These are phyloP conservation scores for Raphidocelis subcapitata DNA, from an alignment of 139 green algal species.

Conservation along the genomic window DNA sequence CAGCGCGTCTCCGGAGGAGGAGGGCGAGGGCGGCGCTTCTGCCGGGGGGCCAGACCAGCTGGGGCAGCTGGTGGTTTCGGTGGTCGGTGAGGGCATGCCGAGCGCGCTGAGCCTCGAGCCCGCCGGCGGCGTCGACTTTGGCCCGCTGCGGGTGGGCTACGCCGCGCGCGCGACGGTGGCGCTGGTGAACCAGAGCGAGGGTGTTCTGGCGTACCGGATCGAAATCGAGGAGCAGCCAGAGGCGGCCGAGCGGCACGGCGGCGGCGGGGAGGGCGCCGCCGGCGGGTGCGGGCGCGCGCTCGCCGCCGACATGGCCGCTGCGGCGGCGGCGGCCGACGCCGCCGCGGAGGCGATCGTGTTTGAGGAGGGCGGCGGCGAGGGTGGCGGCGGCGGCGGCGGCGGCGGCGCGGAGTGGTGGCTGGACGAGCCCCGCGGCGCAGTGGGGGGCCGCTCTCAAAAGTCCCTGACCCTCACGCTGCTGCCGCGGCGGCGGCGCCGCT, in stretches of 20 bases:
- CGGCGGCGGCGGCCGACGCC: slow-evolving; percentile 10
- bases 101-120: slow-evolving; percentile 62
- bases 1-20: neutral
- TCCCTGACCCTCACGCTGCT: slow-evolving; percentile 51
- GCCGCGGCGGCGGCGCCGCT: slow-evolving; percentile 48
- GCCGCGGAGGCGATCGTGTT: slow-evolving; percentile 11
- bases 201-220: slow-evolving; percentile 59
- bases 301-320: neutral
- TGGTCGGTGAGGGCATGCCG: slow-evolving; percentile 58
- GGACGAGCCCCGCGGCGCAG: slow-evolving; percentile 40
- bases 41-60: slow-evolving; percentile 1
- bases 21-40: neutral
- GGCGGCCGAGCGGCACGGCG: slow-evolving; percentile 4
- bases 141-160: slow-evolving; percentile 51
- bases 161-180: slow-evolving; percentile 31
- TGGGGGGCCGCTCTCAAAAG: slow-evolving; percentile 33
- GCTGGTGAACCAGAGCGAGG: slow-evolving; percentile 66
- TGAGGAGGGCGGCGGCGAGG: neutral
- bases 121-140: slow-evolving; percentile 41
- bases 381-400: neutral
- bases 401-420: slow-evolving; percentile 42
- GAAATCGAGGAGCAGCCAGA: slow-evolving; percentile 7
- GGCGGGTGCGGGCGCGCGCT: slow-evolving; percentile 21
- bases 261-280: neutral
- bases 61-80: slow-evolving; percentile 32